Base-by-base conservation (phyloP, 805 yeast genomes). In the Saccharomycopsis sp. region DNA sequence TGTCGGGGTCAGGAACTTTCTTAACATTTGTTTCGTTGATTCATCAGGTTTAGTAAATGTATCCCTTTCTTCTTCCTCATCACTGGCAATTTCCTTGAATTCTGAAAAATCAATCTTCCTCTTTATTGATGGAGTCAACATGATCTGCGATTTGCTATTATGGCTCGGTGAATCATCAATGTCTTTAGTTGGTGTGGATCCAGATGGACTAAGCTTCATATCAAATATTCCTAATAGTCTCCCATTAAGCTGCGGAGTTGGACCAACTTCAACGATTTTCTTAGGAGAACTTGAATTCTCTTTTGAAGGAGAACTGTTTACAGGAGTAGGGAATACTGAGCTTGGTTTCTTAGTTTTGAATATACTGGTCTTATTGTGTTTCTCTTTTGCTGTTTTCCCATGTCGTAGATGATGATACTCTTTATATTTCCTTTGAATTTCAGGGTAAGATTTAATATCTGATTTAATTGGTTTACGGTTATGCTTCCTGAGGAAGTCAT, bases 201-300 rank as follows among this genome's bases (percentile, higher is more conserved):
- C 9, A 4, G 11, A 13, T 9, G 32, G 32, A 23, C 20, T 41
- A 13, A 28, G 26, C 5, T 4, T 4, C 3, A 31, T 22, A 26
- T 48, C 51, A 46, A 49, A 49, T 3, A 49, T 42, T 11, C 50
- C 47, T 2, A 49, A 32, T n/a, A 49, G 11, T 32, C 47, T 28
- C 9, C 52, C 52, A 24, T 46, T 49, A 3, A 49, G 34, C 19
- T 49, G 52, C 2, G 52, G 52, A 14, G 52, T 49, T 7, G 52
- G 52, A 6, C 52, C 52, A 14, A 23, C 17, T 27, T 44, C 45
- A 4, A 4, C 19, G 11, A 38, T 13, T 4, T 29, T 27, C 17
- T 29, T 39, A 14, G 35, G 22, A 6, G 41, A 17, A 9, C 8
- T 21, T 19, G 4, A 22, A 19, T 22, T 22, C 19, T 16, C n/a